phyloP scores from a whole-genome alignment of 2,329 filamentous ascomycete genomes.

The Alternaria incomplexa region DNA sequence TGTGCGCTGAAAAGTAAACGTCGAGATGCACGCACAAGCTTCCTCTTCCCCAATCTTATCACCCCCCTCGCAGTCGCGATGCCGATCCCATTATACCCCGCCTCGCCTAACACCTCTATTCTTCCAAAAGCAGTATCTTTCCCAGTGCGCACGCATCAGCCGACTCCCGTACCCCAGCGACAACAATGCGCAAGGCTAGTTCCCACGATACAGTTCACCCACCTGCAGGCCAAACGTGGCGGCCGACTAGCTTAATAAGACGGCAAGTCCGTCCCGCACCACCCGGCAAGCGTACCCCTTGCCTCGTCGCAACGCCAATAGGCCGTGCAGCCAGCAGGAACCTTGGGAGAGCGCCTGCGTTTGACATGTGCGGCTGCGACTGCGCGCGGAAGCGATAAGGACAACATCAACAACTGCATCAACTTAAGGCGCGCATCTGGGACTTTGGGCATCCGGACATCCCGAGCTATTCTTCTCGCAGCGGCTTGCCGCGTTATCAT shows the following conservation, averaged over 20 bases:
- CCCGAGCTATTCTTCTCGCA: not conserved
- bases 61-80: not conserved
- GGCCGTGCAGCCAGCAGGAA: not conserved
- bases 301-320: not conserved
- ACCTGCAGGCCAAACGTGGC: not conserved
- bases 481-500: not conserved
- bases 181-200: not conserved
- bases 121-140: not conserved
- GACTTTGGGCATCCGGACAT: not conserved
- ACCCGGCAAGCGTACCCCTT: not conserved
- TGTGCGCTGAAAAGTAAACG: not conserved
- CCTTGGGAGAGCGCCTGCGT: not conserved
- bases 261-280: not conserved
- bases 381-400: not conserved
- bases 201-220: not conserved
- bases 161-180: not conserved
- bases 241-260: not conserved
- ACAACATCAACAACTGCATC: not conserved
- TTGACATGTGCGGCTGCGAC: not conserved
- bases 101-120: not conserved
- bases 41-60: not conserved
- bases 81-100: not conserved
- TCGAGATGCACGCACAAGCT: not conserved
- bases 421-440: not conserved
- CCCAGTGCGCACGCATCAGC: not conserved